Percentiles rank a stretch among this genome's conserved stretches.
phyloP scores from a whole-genome alignment of 2,329 filamentous ascomycete species.

The Fusarium sp. region DNA sequence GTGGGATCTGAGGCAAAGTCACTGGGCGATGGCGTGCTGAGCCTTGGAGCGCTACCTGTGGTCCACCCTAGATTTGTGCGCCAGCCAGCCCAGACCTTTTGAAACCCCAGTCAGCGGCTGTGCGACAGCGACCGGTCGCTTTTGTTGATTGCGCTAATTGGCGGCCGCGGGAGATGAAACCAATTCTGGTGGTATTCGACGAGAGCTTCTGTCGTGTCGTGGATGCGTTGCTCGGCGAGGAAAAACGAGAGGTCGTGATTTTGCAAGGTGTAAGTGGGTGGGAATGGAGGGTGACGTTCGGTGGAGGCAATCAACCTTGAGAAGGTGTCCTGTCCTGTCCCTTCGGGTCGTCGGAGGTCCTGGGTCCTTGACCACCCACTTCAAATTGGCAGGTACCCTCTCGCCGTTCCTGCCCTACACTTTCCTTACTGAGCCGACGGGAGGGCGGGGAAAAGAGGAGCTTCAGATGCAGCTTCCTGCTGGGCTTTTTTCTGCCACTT shows the following conservation, averaged over 20 bases:
- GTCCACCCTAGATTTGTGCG: conserved; percentile 36
- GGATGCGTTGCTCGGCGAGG: background rate
- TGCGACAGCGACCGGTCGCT: conserved; percentile 23
- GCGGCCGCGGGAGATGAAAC: conserved; percentile 18
- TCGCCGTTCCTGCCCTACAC: conserved; percentile 9
- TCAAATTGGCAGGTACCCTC: background rate
- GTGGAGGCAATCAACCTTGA: conserved; percentile 27
- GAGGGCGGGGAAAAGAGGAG: conserved; percentile 27
- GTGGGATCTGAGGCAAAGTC: conserved; percentile 42
- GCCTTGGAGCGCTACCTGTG: conserved; percentile 28
- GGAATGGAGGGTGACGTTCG: conserved; percentile 31
- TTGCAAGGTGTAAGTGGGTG: conserved; percentile 14
- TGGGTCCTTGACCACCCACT: background rate
- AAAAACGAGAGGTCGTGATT: background rate
- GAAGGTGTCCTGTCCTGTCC: conserved; percentile 1
- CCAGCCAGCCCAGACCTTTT: conserved; percentile 10
- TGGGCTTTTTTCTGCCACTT: background rate
- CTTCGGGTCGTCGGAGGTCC: conserved; percentile 40
- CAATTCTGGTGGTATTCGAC: conserved; percentile 16
- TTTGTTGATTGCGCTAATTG: conserved; percentile 30
- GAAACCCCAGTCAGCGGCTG: conserved; percentile 34
- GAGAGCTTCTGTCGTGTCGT: background rate
- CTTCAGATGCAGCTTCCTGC: background rate
- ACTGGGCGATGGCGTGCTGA: conserved; percentile 44
- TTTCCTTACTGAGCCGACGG: conserved; percentile 21